Evolutionary conservation across 176 grass and related monocot species (phyloP).

Genomic region (Ensete ventricosum): DNA sequence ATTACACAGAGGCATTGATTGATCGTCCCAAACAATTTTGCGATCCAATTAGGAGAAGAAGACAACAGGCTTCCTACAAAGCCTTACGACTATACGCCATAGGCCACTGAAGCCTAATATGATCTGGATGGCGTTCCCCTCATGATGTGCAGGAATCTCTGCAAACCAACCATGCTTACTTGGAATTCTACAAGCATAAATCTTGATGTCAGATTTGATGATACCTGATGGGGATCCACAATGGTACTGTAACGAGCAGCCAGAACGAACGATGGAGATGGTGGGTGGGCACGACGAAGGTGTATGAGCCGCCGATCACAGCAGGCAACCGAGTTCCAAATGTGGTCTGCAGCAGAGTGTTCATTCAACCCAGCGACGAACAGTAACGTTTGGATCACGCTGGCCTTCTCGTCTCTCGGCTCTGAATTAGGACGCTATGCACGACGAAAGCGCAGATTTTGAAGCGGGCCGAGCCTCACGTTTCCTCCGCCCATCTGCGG

Average conservation of each 20-base stretch:
- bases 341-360: slow-evolving; percentile 6
- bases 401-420: slow-evolving; percentile 8
- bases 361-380: slow-evolving; percentile 7
- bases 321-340: slow-evolving; percentile 11
- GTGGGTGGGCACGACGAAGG: slow-evolving; percentile 3
- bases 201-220: not conserved
- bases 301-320: slow-evolving; percentile 10
- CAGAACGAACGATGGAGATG: slow-evolving; percentile 9
- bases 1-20: no score
- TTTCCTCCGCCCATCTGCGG: slow-evolving; percentile 24
- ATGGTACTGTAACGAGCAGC: slow-evolving; percentile 1
- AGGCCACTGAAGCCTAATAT: slow-evolving; percentile 14
- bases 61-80: not conserved
- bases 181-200: not conserved
- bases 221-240: slow-evolving; percentile 5
- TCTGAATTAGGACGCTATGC: no score
- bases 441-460: not conserved
- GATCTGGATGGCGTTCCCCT: slow-evolving; percentile 4
- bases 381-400: slow-evolving; percentile 3
- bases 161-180: not conserved
- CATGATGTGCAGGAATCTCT: slow-evolving; percentile 4
- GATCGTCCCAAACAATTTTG: not conserved
- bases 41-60: not conserved
- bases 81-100: slow-evolving; percentile 5
- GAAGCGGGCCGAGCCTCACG: slow-evolving; percentile 1